Conservation (phyloP, 768 basidiomycete species). For the Kwoniella heveanensis region DNA sequence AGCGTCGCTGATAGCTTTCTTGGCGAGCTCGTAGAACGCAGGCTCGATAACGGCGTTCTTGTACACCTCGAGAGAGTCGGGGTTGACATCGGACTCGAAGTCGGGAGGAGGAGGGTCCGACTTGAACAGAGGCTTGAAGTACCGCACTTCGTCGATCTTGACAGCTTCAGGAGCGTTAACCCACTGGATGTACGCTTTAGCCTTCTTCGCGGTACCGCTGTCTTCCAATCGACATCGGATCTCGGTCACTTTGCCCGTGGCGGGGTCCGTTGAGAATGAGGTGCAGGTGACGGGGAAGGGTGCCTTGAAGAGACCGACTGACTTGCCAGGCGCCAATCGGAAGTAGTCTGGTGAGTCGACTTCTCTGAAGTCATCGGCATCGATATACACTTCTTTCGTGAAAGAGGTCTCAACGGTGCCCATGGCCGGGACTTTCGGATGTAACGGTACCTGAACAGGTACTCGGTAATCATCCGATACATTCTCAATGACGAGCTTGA, state of each 20-base stretch:
- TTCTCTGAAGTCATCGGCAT: slow-evolving; percentile 87
- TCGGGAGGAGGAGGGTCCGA: slow-evolving; percentile 85
- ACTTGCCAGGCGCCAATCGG: slow-evolving; percentile 95
- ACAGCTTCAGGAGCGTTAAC: slow-evolving; percentile 63
- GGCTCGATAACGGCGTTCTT: slow-evolving; percentile 81
- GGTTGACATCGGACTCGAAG: slow-evolving; percentile 78
- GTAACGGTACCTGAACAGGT: slow-evolving; percentile 85
- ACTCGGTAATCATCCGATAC: slow-evolving; percentile 79
- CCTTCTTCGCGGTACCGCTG: slow-evolving; percentile 66
- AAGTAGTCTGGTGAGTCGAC: slow-evolving; percentile 90
- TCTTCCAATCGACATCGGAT: slow-evolving; percentile 79
- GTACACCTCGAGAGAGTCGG: slow-evolving; percentile 76
- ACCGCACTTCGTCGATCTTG: slow-evolving; percentile 79
- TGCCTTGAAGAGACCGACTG: slow-evolving; percentile 92
- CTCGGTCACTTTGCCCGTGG: slow-evolving; percentile 73
- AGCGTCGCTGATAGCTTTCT: slow-evolving; percentile 67
- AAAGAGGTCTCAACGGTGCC: slow-evolving; percentile 74
- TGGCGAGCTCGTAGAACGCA: slow-evolving; percentile 84
- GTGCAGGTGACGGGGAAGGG: slow-evolving; percentile 89
- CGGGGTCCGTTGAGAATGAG: slow-evolving; percentile 76
- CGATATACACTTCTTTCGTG: slow-evolving; percentile 87
- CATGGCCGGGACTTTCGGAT: slow-evolving; percentile 87
- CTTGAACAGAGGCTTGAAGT: slow-evolving; percentile 93
- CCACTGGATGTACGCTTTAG: slow-evolving; percentile 87
- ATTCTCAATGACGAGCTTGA: slow-evolving; percentile 90